phyloP scores from a whole-genome alignment of 1,139 yeast species.

The Diutina rugosa region DNA sequence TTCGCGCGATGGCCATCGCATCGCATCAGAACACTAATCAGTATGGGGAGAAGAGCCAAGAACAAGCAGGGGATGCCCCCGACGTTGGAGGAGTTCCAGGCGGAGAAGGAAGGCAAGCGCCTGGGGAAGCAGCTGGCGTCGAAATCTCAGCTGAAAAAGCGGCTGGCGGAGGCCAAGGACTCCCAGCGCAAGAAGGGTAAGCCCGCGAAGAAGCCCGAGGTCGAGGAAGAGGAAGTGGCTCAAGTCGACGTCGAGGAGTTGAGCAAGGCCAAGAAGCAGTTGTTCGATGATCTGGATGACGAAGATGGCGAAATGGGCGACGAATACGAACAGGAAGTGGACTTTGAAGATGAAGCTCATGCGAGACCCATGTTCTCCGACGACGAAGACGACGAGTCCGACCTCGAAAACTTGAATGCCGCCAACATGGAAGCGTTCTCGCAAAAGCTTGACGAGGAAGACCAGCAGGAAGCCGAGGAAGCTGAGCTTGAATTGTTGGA shows the following conservation, averaged over 20 bases:
- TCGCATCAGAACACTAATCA: constrained; percentile 6
- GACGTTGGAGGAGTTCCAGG: constrained; percentile 58
- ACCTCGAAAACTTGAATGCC: constrained; percentile 68
- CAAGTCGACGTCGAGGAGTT: constrained; percentile 56
- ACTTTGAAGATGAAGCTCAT: constrained; percentile 40
- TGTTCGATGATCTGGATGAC: constrained; percentile 58
- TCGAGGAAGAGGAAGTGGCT: constrained; percentile 23
- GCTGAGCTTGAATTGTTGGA: constrained; percentile 65
- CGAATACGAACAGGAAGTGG: constrained; percentile 27
- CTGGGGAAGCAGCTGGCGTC: constrained; percentile 6
- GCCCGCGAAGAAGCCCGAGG: constrained; percentile 19
- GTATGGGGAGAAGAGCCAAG: constrained; percentile 87
- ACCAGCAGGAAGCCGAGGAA: constrained; percentile 60
- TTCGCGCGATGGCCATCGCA: constrained; percentile 6
- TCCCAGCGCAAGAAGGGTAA: constrained; percentile 5
- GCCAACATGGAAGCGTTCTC: constrained; percentile 81
- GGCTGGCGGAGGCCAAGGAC: background rate
- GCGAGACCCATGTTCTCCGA: constrained; percentile 80
- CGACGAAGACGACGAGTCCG: constrained; percentile 60
- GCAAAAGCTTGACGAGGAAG: constrained; percentile 57
- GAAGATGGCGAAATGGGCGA: constrained; percentile 32
- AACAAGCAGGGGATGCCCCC: constrained; percentile 91
- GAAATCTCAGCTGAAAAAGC: constrained; percentile 1
- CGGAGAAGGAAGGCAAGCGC: constrained; percentile 2
- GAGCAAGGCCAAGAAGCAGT: constrained; percentile 53